Evolutionary conservation across 2,329 filamentous ascomycete genomes (phyloP).

Genomic region (Ceratocystis smalleyi): DNA sequence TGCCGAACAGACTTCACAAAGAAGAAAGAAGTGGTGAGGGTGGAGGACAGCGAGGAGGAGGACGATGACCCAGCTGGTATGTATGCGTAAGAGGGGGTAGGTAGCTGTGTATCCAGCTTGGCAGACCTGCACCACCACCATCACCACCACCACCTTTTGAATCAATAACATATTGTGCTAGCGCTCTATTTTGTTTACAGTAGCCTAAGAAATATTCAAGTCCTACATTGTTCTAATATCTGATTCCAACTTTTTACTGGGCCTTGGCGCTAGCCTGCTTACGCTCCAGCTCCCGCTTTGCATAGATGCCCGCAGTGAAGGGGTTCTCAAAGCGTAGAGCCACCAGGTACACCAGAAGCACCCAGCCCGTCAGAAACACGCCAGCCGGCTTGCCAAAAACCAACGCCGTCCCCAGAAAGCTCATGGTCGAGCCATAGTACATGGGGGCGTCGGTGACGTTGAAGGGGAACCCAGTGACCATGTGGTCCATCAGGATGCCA

Average conservation of each 20-base stretch:
- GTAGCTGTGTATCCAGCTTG: background rate
- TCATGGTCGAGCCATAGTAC: constrained; percentile 90
- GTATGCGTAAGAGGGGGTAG: constrained; percentile 25
- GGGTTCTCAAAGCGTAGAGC: constrained; percentile 83
- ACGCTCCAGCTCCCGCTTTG: constrained; percentile 49
- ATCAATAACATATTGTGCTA: too few species aligned
- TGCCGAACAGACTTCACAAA: constrained; percentile 44
- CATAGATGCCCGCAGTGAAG: constrained; percentile 86
- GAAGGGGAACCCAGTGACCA: constrained; percentile 92
- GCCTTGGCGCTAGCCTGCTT: constrained; percentile 31
- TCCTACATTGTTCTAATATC: too few species aligned
- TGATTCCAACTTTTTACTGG: constrained; percentile 7
- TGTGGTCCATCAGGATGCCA: constrained; percentile 89
- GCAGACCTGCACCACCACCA: background rate
- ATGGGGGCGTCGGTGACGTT: constrained; percentile 82
- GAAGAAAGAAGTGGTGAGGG: constrained; percentile 34
- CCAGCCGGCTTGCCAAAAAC: constrained; percentile 80
- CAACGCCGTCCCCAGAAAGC: constrained; percentile 76
- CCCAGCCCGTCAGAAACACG: constrained; percentile 56
- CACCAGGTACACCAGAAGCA: constrained; percentile 62
- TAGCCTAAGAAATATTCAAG: too few species aligned
- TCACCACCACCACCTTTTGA: too few species aligned
- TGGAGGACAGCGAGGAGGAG: constrained; percentile 35
- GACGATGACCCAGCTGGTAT: constrained; percentile 36
- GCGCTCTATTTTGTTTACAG: too few species aligned